A percentile compares a stretch with the other conserved stretches of the same genome.
phyloP scores from a whole-genome alignment of 108 stramenopile genomes.

The Seminavis robusta region DNA sequence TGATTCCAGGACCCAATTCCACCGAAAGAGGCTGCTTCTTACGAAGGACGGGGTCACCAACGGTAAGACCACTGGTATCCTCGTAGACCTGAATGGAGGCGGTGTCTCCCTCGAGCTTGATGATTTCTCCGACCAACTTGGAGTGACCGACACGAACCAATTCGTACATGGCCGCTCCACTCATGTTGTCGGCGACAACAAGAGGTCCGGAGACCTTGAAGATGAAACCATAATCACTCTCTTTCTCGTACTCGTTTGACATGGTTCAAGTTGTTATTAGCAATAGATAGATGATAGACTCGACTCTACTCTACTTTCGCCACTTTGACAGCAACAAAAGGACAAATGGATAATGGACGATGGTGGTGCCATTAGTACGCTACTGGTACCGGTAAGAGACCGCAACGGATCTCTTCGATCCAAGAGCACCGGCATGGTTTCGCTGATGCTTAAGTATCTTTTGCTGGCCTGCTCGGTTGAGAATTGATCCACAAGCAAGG shows the following conservation, averaged over 20 bases:
- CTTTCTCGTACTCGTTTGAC: slow-evolving; percentile 75
- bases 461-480: no score
- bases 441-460: no score
- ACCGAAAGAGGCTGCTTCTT: slow-evolving; percentile 96
- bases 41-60: slow-evolving; percentile 95
- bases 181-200: slow-evolving; percentile 98
- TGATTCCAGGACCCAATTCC: slow-evolving; percentile 99
- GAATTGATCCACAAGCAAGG: no score
- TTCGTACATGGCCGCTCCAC: slow-evolving; percentile 98
- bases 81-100: slow-evolving; percentile 99
- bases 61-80: slow-evolving; percentile 96
- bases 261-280: no score
- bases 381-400: no score
- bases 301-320: no score
- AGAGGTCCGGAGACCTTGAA: slow-evolving; percentile 97
- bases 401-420: no score
- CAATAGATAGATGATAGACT: no score
- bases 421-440: no score
- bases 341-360: no score
- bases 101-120: slow-evolving; percentile 99
- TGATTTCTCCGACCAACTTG: slow-evolving; percentile 99
- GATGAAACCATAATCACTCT: slow-evolving; percentile 98
- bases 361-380: no score
- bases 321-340: no score
- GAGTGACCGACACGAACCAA: slow-evolving; percentile 98